These are phyloP conservation scores for Anthracocystis walkeri DNA, from an alignment of 1,284 basidiomycete species.

Conservation along the genomic window DNA sequence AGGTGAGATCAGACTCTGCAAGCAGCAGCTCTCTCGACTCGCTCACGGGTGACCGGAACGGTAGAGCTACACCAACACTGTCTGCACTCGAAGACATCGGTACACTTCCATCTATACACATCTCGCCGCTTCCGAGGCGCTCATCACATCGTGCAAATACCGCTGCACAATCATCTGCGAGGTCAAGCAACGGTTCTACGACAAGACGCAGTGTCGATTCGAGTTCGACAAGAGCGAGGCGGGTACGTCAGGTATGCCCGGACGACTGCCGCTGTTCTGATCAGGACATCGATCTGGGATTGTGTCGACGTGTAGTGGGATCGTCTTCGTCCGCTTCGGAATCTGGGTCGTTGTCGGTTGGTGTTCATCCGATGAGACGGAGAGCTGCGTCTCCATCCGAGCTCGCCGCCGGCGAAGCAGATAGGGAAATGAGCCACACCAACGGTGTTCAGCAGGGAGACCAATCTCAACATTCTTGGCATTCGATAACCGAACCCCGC, in stretches of 20 bases:
- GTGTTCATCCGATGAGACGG: conserved; percentile 24
- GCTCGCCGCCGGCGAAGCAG: background rate
- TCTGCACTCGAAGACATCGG: conserved; percentile 30
- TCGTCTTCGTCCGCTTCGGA: conserved; percentile 41
- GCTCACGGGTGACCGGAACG: conserved; percentile 5
- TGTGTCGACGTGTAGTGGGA: conserved; percentile 36
- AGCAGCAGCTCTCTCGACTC: conserved; percentile 27
- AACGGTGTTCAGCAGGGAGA: conserved; percentile 3
- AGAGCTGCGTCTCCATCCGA: background rate
- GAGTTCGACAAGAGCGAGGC: background rate
- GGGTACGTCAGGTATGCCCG: conserved; percentile 26
- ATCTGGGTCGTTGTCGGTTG: conserved; percentile 27
- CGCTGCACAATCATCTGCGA: background rate
- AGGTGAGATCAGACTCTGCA: conserved; percentile 31
- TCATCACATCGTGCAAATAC: conserved; percentile 3
- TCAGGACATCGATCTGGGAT: conserved; percentile 42
- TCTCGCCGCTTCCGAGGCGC: conserved; percentile 20
- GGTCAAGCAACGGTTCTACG: background rate
- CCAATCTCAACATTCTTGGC: conserved; percentile 14
- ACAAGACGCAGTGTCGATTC: conserved; percentile 14
- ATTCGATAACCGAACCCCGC: conserved; percentile 22
- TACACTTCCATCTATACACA: conserved; percentile 36
- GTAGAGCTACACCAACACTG: conserved; percentile 17
- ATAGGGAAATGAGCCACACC: background rate
- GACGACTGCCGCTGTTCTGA: conserved; percentile 52